Evolutionary conservation across 2,329 filamentous ascomycete genomes (phyloP), one percentile per base, ranked within the genome.

Genomic region (Fusarium bulbicola): DNA sequence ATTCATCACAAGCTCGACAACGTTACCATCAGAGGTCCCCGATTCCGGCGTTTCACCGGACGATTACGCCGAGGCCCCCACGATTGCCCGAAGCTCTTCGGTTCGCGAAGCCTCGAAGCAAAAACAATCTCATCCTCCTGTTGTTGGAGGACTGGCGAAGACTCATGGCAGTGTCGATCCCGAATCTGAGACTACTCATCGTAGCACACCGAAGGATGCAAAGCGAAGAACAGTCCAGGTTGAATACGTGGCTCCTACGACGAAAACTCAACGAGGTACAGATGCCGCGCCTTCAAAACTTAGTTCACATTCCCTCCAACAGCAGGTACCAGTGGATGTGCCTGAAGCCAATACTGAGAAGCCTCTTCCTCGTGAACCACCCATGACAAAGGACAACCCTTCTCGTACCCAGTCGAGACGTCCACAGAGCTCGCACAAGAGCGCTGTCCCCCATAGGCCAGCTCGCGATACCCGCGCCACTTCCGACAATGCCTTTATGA

Each of bases 201-300:
- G 91, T 77, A 87, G 91, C 78, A 88, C 90, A 46, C 93, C 93
- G 80, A 92, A 95, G 75, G 95, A 98, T 80, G 92, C 92, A 77
- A 98, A 98, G 84, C 91, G 96, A 64, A 91, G 95, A 76, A 99
- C 96, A 1, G 94, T 99, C 1, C 96, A 99, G 83, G 93, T 99
- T 69, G 96, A 99, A 85, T 99, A 99, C 82, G 96, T 98, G 63
- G 93, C 95, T 26, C 96, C 96, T 30, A 91, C 92, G 32, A 97
- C 94, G 11, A 91, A 95, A 79, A 98, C 95, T 2, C 89, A 92
- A 70, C 90, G 95, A 73, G 94, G 93, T 79, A 69, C 81, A 72
- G 79, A 82, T 16, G 72, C 73, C 6, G 66, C 73, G 13, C 58
- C 75, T 45, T 66, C 79, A 16, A 77, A 79, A 49, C 42, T 70